Base-by-base conservation (phyloP, 2,329 filamentous ascomycete genomes). In the Xylariaceae sp. region DNA sequence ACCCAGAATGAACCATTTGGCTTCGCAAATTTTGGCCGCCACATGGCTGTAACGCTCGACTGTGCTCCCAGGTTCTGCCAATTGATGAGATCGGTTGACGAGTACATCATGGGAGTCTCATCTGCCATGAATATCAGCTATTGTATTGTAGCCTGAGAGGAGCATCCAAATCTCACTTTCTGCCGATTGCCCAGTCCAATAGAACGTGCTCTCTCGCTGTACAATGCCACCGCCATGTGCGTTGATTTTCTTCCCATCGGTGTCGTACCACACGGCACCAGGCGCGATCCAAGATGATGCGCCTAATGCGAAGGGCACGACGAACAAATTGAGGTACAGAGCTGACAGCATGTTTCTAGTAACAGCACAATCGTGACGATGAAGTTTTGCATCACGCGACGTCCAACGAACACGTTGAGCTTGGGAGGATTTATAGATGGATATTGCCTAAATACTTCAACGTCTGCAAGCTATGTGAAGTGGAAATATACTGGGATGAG, bases 11-110 rank as follows among this genome's bases (percentile, higher is more conserved):
- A 63, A 5, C 66, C 67, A 45, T 71, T 71, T 7, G 70, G 70
- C 56, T 68, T 71, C 14, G 67, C 70, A 38, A 70, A 58, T 53
- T 72, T 72, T 1, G 69, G 70, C 39, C 69, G 53, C 70, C 70
- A 72, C 58, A 72, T 63, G 1, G 62, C 63, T n/a, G 65, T 57
- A 5, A 71, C 62, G 4, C 61, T 60, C 0, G 62, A 62, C 45
- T 69, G 66, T 27, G 58, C 39, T 9, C 67, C 68, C 5, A 68
- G 61, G 31, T 68, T 68, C 39, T 64, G 61, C 70, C 70, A 72
- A 57, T 71, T 70, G 39, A 72, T 51, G 2, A 72, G 60, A 46
- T 72, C 68, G 1, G 62, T 68, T 1, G 68, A 70, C 2, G 66
- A 69, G 48, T 72, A 72, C 60, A 72, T 62, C 54, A 63, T 62